Conservation (phyloP, 1,139 yeast species). For the Insectozyma bohioensis region DNA sequence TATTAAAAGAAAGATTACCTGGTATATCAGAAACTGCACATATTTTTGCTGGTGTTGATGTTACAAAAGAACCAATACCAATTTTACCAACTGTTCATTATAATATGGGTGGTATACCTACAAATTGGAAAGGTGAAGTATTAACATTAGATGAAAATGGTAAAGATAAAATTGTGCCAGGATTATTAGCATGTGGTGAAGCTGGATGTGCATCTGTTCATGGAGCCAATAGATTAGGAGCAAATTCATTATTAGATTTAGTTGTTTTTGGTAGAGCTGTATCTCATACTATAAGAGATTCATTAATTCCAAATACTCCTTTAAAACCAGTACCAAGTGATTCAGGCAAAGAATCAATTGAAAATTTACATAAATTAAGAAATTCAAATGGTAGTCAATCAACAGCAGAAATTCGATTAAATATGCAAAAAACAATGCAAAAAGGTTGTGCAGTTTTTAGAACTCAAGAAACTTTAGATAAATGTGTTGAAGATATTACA, state of each 20-base stretch:
- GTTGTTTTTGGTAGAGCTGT: slow-evolving; percentile 99
- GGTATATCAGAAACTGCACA: slow-evolving; percentile 99
- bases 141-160: slow-evolving; percentile 82
- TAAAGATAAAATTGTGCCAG: slow-evolving; percentile 87
- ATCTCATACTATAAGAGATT: slow-evolving; percentile 84
- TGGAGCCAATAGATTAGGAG: slow-evolving; percentile 99
- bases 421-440: slow-evolving; percentile 97
- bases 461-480: slow-evolving; percentile 86
- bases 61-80: slow-evolving; percentile 98
- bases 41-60: slow-evolving; percentile 98
- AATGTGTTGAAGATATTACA: slow-evolving; percentile 79
- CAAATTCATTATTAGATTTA: slow-evolving; percentile 92
- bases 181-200: slow-evolving; percentile 97
- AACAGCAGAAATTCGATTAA: slow-evolving; percentile 85
- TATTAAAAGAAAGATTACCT: slow-evolving; percentile 92
- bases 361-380: slow-evolving; percentile 84
- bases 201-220: slow-evolving; percentile 99
- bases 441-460: slow-evolving; percentile 96
- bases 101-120: slow-evolving; percentile 99
- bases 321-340: slow-evolving; percentile 75
- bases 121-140: slow-evolving; percentile 95
- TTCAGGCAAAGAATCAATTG: slow-evolving; percentile 85
- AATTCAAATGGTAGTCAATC: slow-evolving; percentile 77
- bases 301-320: slow-evolving; percentile 84
- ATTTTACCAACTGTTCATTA: slow-evolving; percentile 97